Conservation (phyloP, 805 yeast genomes). For the Ogataea populi-albae region DNA sequence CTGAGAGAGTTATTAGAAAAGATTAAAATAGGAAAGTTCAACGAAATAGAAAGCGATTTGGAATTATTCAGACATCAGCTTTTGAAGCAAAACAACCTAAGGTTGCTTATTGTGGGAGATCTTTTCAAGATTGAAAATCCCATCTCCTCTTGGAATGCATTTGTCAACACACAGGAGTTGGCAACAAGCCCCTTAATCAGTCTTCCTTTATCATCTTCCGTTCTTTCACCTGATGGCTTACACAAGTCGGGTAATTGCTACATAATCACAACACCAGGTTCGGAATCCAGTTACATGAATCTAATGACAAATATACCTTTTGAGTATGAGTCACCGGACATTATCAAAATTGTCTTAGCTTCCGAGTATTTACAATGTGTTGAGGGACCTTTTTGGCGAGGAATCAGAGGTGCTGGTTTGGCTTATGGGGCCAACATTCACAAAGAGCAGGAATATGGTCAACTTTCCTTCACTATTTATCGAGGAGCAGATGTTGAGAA, state of each 20-base stretch:
- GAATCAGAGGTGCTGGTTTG: constrained; percentile 89
- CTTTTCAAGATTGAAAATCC: constrained; percentile 50
- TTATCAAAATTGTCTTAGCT: constrained; percentile 68
- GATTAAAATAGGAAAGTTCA: constrained; percentile 54
- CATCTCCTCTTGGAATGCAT: constrained; percentile 53
- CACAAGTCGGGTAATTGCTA: constrained; percentile 52
- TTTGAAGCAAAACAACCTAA: constrained; percentile 56
- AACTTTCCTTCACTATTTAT: constrained; percentile 62
- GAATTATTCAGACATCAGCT: constrained; percentile 50
- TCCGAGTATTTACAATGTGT: constrained; percentile 76
- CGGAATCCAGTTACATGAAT: constrained; percentile 73
- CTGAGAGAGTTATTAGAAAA: constrained; percentile 45
- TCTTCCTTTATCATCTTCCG: constrained; percentile 53
- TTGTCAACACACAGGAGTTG: constrained; percentile 20
- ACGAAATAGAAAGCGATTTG: constrained; percentile 45
- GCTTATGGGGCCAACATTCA: constrained; percentile 82
- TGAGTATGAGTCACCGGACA: constrained; percentile 53
- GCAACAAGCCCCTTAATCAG: constrained; percentile 13
- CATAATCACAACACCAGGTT: constrained; percentile 73
- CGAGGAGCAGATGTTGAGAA: constrained; percentile 81
- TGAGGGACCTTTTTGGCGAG: constrained; percentile 97
- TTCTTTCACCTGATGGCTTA: constrained; percentile 55
- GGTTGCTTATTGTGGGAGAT: constrained; percentile 72
- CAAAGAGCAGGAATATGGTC: constrained; percentile 62
- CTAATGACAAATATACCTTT: constrained; percentile 60